A percentile compares a stretch with the other conserved stretches of the same genome.
These are phyloP conservation scores for Talinum fruticosum DNA, from an alignment of 148 eudicot genomes.

Conservation along the genomic window DNA sequence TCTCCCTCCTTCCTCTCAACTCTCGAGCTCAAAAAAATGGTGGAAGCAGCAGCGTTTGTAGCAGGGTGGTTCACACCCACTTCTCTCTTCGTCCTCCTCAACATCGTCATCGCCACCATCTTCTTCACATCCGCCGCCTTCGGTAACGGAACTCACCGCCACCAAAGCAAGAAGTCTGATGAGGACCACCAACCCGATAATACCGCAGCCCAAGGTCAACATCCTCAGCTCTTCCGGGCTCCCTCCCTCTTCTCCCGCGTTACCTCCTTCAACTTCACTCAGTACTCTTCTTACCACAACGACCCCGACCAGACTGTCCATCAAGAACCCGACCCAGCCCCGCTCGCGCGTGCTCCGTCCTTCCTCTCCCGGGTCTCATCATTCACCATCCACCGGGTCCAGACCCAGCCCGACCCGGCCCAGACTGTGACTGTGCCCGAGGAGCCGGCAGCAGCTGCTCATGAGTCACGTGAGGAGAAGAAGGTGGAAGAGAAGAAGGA, in stretches of 20 bases:
- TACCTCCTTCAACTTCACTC: conserved; percentile 43
- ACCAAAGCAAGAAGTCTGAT: background rate
- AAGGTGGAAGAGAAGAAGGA: background rate
- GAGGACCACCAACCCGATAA: background rate
- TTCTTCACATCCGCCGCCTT: conserved; percentile 28
- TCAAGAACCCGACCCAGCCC: background rate
- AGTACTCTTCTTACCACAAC: background rate
- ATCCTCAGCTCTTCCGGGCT: conserved; percentile 30
- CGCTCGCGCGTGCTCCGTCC: conserved; percentile 23
- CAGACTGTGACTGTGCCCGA: background rate
- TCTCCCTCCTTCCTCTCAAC: background rate
- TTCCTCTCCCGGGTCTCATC: conserved; percentile 40
- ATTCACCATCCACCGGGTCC: conserved; percentile 17
- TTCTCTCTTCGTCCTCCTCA: conserved; percentile 51
- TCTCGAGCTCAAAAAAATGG: conserved; percentile 15
- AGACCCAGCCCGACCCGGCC: background rate
- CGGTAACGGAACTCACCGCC: conserved; percentile 14
- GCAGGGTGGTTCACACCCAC: conserved; percentile 65
- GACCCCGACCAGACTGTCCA: background rate
- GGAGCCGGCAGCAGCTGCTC: background rate
- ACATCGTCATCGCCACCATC: conserved; percentile 52
- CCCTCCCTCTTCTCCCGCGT: conserved; percentile 61
- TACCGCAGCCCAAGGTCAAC: background rate
- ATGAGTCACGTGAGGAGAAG: conserved; percentile 30
- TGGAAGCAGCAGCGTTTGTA: conserved; percentile 23